phyloP scores from a whole-genome alignment of 441 rosid genomes.

The Viola pubescens region DNA sequence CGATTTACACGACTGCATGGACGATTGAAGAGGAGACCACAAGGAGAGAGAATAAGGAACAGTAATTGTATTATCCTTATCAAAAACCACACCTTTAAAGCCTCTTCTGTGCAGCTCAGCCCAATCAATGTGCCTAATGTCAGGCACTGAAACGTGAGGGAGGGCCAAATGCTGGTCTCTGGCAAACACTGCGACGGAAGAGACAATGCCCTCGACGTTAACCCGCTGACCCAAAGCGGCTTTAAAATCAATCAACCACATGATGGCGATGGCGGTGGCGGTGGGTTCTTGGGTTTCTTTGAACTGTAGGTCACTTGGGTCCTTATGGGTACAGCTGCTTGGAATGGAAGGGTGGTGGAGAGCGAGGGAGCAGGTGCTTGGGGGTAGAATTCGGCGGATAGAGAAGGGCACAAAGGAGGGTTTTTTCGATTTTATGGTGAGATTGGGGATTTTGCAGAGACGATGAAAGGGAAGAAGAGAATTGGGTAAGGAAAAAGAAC shows the following conservation, averaged over 20 bases:
- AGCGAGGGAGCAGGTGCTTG: slow-evolving; percentile 28
- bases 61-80: slow-evolving; percentile 89
- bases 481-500: slow-evolving; percentile 25
- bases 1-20: slow-evolving; percentile 67
- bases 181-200: slow-evolving; percentile 44
- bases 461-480: slow-evolving; percentile 32
- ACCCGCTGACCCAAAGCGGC: slow-evolving; percentile 90
- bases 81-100: slow-evolving; percentile 86
- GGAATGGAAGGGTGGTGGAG: slow-evolving; percentile 19
- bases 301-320: slow-evolving; percentile 24
- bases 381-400: slow-evolving; percentile 21
- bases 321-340: slow-evolving; percentile 24
- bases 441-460: slow-evolving; percentile 17
- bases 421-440: slow-evolving; percentile 10
- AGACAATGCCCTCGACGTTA: slow-evolving; percentile 72
- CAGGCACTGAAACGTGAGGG: slow-evolving; percentile 69
- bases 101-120: slow-evolving; percentile 66
- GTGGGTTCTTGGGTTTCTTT: slow-evolving; percentile 15
- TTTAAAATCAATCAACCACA: slow-evolving; percentile 92
- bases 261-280: slow-evolving; percentile 44
- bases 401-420: slow-evolving; percentile 25
- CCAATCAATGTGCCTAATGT: slow-evolving; percentile 79
- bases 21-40: slow-evolving; percentile 55
- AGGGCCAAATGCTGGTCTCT: slow-evolving; percentile 64
- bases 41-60: slow-evolving; percentile 75